Base-by-base conservation (phyloP, 768 basidiomycete genomes). In the Mycena galopus region DNA sequence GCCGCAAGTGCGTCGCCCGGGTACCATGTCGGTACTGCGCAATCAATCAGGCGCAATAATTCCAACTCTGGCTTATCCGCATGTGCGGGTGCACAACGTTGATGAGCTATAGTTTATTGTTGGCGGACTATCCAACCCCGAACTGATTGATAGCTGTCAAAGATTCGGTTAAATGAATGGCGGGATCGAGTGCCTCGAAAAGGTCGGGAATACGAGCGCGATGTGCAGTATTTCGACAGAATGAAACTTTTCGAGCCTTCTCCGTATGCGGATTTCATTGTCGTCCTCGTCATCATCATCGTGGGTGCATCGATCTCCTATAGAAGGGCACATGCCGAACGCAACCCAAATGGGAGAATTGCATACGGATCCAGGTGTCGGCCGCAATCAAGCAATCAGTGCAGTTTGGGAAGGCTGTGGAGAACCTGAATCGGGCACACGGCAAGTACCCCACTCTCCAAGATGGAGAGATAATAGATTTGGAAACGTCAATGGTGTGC, bases 121-220 rank as follows among this genome's bases (percentile, higher is more conserved):
- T n/a, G 39, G 39, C 8, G 44, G 11, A 21, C 44, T 1, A 4
- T 4, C 19, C 9, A 16, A 19, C 21, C 19, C 19, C 19, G 19
- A 47, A 7, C 2, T 47, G 21, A 47, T 21, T 9, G 44, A 21
- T 47, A 47, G 21, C 4, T 47, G 44, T 21, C 4, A 21, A 17
- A 47, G 17, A 4, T 47, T 21, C 7, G 44, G 44, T 10, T 21
- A 21, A 7, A 47, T 35, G 35, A 50, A 77, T 79, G 35, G 81
- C 81, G 44, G 44, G 17, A 21, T 47, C 5, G 44, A 47, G 19
- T 4, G 4, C 21, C 7, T n/a, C 44, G 19, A 47, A 21, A 21
- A 39, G 44, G 19, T 47, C 7, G 44, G 5, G n/a, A 4, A 47
- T n/a, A n/a, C 2, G 3, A 47, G 19, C 19, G 19, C 21, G 2